These are phyloP conservation scores for Powellomyces hirtus DNA, from an alignment of 192 early-diverging fungal species.

Conservation along the genomic window DNA sequence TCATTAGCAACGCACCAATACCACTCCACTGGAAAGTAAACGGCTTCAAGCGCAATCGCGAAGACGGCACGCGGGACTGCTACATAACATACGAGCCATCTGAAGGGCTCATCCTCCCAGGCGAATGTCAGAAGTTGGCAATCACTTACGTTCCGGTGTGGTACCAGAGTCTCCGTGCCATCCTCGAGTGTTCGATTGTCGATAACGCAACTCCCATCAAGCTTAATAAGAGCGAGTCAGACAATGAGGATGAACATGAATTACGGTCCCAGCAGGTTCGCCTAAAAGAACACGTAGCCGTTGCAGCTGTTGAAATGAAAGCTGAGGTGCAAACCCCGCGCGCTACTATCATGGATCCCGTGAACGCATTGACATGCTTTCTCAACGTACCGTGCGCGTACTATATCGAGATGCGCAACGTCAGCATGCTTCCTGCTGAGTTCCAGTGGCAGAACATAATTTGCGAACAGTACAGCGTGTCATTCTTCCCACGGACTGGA, in stretches of 20 bases:
- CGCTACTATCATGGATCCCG: slow-evolving; percentile 23
- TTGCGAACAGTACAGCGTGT: slow-evolving; percentile 1
- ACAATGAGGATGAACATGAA: background rate
- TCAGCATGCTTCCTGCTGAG: slow-evolving; percentile 28
- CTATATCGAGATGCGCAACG: slow-evolving; percentile 33
- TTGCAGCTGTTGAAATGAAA: slow-evolving; percentile 23
- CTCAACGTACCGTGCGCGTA: slow-evolving; percentile 34
- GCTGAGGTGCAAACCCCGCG: slow-evolving; percentile 39
- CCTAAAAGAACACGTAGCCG: slow-evolving; percentile 1
- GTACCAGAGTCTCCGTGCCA: slow-evolving; percentile 36
- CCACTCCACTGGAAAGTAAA: slow-evolving; percentile 24
- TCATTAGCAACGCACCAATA: slow-evolving; percentile 33
- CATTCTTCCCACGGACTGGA: slow-evolving; percentile 21
- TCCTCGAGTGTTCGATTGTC: slow-evolving; percentile 35
- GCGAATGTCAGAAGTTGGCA: slow-evolving; percentile 9
- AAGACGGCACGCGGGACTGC: slow-evolving; percentile 18
- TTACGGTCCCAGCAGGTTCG: background rate
- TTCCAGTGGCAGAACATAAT: slow-evolving; percentile 30
- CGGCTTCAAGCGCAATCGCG: background rate
- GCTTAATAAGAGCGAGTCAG: background rate
- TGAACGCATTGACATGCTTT: slow-evolving; percentile 28
- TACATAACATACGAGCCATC: slow-evolving; percentile 24
- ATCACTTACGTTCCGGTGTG: slow-evolving; percentile 39
- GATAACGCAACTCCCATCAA: background rate
- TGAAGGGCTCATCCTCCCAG: slow-evolving; percentile 31